These are phyloP conservation scores for Tribonema minus DNA, from an alignment of 108 stramenopile genomes.

Conservation along the genomic window DNA sequence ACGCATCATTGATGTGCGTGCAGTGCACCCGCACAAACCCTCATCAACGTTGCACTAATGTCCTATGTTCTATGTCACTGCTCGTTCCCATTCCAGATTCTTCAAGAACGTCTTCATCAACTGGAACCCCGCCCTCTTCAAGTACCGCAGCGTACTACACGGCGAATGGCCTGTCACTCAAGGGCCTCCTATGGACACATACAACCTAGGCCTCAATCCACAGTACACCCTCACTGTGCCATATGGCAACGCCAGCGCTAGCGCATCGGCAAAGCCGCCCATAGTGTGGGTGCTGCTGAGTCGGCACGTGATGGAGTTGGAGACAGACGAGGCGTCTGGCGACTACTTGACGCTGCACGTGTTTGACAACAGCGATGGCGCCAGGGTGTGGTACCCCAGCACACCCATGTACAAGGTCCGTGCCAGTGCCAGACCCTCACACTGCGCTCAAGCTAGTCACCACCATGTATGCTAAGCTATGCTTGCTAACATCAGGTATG, in stretches of 20 bases:
- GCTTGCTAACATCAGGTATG: too few species aligned
- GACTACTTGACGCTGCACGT: slow-evolving; percentile 57
- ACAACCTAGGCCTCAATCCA: slow-evolving; percentile 45
- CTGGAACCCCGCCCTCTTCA: slow-evolving; percentile 56
- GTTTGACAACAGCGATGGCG: slow-evolving; percentile 22
- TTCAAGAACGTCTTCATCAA: slow-evolving; percentile 59
- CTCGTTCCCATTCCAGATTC: slow-evolving; percentile 16
- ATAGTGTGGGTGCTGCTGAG: slow-evolving; percentile 50
- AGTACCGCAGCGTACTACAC: slow-evolving; percentile 18
- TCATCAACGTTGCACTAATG: too few species aligned
- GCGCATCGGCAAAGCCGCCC: slow-evolving; percentile 1
- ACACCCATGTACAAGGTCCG: not conserved
- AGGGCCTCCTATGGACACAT: slow-evolving; percentile 44
- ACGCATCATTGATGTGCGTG: too few species aligned
- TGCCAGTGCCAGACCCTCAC: not conserved
- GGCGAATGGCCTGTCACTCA: slow-evolving; percentile 33
- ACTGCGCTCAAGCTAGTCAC: too few species aligned
- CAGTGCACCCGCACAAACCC: too few species aligned
- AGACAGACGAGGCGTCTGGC: slow-evolving; percentile 10
- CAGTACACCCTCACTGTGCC: slow-evolving; percentile 40
- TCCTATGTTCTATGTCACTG: not conserved
- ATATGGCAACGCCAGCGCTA: not conserved
- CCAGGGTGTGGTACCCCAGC: slow-evolving; percentile 43
- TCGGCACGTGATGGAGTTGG: slow-evolving; percentile 35
- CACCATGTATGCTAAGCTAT: too few species aligned